Evolutionary conservation across 352 stramenopile genomes (phyloP).

Genomic region (Phytopythium kandeliae): DNA sequence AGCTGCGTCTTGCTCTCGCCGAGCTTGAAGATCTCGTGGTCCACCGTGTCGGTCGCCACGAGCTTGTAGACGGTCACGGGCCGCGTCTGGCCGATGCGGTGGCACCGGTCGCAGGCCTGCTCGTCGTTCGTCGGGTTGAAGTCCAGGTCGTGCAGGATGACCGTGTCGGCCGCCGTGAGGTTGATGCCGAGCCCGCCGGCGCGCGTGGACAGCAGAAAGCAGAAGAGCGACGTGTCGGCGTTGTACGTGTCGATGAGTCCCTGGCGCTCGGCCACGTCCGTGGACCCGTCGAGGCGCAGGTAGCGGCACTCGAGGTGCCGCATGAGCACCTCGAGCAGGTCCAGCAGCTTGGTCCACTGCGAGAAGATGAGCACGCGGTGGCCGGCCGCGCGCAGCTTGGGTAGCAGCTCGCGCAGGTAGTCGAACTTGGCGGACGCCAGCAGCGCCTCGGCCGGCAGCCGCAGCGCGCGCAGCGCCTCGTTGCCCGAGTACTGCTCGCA

Average conservation of each 20-base stretch:
- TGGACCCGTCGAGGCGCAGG: slow-evolving; percentile 75
- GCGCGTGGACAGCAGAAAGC: slow-evolving; percentile 96
- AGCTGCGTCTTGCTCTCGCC: slow-evolving; percentile 82
- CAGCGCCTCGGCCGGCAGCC: slow-evolving; percentile 84
- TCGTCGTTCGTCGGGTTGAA: slow-evolving; percentile 86
- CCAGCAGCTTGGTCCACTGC: slow-evolving; percentile 94
- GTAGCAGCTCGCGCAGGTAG: slow-evolving; percentile 84
- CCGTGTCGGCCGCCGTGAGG: slow-evolving; percentile 89
- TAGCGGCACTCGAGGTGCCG: slow-evolving; percentile 68
- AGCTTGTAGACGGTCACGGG: slow-evolving; percentile 92
- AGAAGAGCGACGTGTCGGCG: slow-evolving; percentile 90
- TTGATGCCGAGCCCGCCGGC: slow-evolving; percentile 98
- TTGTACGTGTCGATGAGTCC: slow-evolving; percentile 83
- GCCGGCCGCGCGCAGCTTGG: slow-evolving; percentile 75
- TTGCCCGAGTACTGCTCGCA: slow-evolving; percentile 85
- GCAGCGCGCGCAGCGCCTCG: slow-evolving; percentile 76
- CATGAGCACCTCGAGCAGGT: slow-evolving; percentile 91
- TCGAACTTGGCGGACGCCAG: slow-evolving; percentile 95
- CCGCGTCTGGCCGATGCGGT: slow-evolving; percentile 88
- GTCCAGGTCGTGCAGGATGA: slow-evolving; percentile 86
- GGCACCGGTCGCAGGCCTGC: slow-evolving; percentile 86
- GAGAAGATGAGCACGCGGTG: slow-evolving; percentile 97
- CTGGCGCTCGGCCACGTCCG: slow-evolving; percentile 68
- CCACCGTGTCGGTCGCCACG: slow-evolving; percentile 86
- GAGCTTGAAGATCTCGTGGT: slow-evolving; percentile 90